A percentile compares a stretch with the other conserved stretches of the same genome.
Evolutionary conservation across 1,284 basidiomycete genomes (phyloP).

Genomic region (Ustilago esculenta): DNA sequence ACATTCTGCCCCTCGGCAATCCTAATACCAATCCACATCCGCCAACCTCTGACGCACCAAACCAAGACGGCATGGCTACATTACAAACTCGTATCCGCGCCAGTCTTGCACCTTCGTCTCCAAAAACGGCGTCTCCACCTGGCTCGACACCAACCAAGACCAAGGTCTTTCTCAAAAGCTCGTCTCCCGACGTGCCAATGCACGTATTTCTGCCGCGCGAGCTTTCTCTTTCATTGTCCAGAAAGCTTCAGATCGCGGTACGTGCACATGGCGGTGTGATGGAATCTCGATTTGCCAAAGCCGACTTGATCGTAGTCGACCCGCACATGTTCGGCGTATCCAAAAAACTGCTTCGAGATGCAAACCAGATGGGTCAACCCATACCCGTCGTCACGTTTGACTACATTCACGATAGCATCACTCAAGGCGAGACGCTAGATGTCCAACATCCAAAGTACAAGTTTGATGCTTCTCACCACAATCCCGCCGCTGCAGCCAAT

Average conservation of each 20-base stretch:
- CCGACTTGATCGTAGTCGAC: constrained; percentile 37
- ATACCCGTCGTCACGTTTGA: constrained; percentile 37
- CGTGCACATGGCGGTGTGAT: constrained; percentile 29
- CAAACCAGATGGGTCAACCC: constrained; percentile 31
- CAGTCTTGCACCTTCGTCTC: background rate
- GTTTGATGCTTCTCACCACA: constrained; percentile 3
- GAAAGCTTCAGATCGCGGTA: constrained; percentile 21
- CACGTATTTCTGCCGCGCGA: constrained; percentile 20
- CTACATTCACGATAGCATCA: constrained; percentile 23
- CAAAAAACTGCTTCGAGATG: constrained; percentile 7
- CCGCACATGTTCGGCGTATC: constrained; percentile 1
- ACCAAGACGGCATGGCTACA: no score
- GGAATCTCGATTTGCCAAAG: constrained; percentile 27
- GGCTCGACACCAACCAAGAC: constrained; percentile 1
- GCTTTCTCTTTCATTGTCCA: constrained; percentile 2
- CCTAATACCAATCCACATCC: no score
- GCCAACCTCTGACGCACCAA: background rate
- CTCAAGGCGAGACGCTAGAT: constrained; percentile 14
- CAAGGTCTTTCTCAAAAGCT: constrained; percentile 29
- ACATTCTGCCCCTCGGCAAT: no score
- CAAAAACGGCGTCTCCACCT: background rate
- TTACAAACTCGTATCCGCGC: background rate
- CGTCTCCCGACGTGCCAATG: constrained; percentile 15
- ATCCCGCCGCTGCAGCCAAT: constrained; percentile 2
- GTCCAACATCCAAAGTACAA: constrained; percentile 32